Evolutionary conservation across 441 rosid species (phyloP), one percentile per base, ranked within the genome.

Genomic region (Populus hybrid): DNA sequence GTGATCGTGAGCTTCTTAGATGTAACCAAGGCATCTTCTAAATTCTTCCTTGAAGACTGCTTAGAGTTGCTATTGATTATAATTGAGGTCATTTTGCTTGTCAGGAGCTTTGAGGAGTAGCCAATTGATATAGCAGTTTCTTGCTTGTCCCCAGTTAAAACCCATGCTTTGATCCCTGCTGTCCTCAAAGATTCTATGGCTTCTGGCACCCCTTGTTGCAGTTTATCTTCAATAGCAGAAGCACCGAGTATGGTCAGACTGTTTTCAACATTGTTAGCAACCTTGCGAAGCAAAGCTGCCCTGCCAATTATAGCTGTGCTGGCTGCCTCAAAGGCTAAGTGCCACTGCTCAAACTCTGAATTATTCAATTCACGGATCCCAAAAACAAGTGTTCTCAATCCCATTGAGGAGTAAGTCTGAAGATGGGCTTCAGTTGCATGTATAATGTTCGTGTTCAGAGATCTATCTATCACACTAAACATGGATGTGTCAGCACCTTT

Each of bases 61-160:
- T 79, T 84, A 19, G 98, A 91, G 84, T 88, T 93, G 81, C 88
- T 86, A 82, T 94, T 94, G 76, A 96, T 89, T 70, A 89, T 83
- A 82, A 96, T 86, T 84, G 86, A 95, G 72, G 89, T 88, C 99
- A 96, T 96, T 82, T 77, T 85, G 77, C 79, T 83, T 19, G 98
- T 92, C 81, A 96, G 84, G 82, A 96, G 96, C 89, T 93, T 92
- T 7, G 99, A 94, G 32, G 98, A 96, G 87, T 89, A 91, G 74
- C 98, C 99, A 82, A 92, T 96, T 11, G 98, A 92, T 85, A 96
- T 91, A 76, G 99, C 98, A 64, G 98, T 96, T 89, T 96, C 99
- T 87, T 94, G 98, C 85, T 96, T 94, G 90, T 96, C 99, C 78
- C 99, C 98, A 59, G 98, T 96, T 88, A 96, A 86, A 71, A 96